Base-by-base conservation (phyloP, 352 stramenopile species). In the Pythium aristosporum region DNA sequence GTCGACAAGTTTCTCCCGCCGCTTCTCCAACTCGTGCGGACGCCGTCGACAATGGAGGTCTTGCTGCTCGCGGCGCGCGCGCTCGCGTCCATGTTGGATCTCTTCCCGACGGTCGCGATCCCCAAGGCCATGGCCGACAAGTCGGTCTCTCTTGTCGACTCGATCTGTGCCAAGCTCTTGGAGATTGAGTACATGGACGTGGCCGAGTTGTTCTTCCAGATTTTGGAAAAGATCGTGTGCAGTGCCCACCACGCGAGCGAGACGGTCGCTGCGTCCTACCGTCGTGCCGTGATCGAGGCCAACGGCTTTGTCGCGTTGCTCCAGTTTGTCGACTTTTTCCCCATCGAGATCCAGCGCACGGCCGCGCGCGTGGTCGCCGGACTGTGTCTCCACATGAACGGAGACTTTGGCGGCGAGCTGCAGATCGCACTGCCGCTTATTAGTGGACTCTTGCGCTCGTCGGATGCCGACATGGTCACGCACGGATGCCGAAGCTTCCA, bases 101-200 rank as follows among this genome's bases (percentile, higher is more conserved):
- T 88, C 4, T 87, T 80, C 13, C 74, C 82, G 2, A 69, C 57
- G 23, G 65, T 63, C 0, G 77, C 72, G 6, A 79, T 80, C 8
- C 73, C 71, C 16, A 77, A 75, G 46, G 80, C 80, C 0, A 75
- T 86, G 21, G 63, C 67, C 3, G 72, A 76, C 43, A 65, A 74
- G 2, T 37, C 53, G 3, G 23, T n/a, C 0, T 43, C 43, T 32
- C 65, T 90, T 1, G 74, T 93, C 36, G 73, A 73, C 2, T 77
- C 74, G 34, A 69, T 93, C 16, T 93, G 84, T 59, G 75, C 74
- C 20, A 90, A 90, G 56, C 71, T 93, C 18, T 55, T 89, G 61
- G 82, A 88, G 62, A 88, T 93, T 39, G 79, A 93, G 63, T 93
- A 91, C 65, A 90, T 93, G 79, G 84, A 93, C 58, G 80, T 93